phyloP scores from a whole-genome alignment of 306 rosid genomes.

The Elaeagnus macrophylla region DNA sequence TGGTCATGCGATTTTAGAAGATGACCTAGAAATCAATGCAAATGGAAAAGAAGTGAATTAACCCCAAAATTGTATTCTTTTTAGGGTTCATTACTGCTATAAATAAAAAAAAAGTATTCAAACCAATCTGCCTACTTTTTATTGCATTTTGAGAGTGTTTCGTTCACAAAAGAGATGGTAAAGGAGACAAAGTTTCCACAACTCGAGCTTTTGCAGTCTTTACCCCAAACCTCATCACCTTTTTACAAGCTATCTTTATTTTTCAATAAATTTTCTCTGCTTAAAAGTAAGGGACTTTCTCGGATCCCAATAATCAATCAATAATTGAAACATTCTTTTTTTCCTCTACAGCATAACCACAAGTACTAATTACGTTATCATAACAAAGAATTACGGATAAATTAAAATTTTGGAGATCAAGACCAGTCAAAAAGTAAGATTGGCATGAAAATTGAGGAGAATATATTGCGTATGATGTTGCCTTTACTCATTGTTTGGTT shows the following conservation, averaged over 20 bases:
- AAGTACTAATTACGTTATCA: neutral
- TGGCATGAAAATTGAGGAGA: slow-evolving; percentile 42
- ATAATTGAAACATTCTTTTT: slow-evolving; percentile 35
- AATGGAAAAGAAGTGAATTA: slow-evolving; percentile 27
- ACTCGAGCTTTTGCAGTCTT: slow-evolving; percentile 71
- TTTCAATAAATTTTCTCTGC: slow-evolving; percentile 37
- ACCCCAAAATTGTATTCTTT: slow-evolving; percentile 65
- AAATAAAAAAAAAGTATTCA: slow-evolving; percentile 42
- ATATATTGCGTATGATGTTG: slow-evolving; percentile 20
- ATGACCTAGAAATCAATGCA: slow-evolving; percentile 47
- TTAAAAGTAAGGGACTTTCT: slow-evolving; percentile 81
- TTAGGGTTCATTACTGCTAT: slow-evolving; percentile 44
- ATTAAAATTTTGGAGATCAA: slow-evolving; percentile 14
- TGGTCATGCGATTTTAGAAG: slow-evolving; percentile 35
- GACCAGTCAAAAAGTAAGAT: slow-evolving; percentile 55
- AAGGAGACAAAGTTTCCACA: slow-evolving; percentile 83
- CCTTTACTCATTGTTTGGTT: slow-evolving; percentile 26
- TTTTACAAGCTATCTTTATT: slow-evolving; percentile 27
- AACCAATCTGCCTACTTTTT: slow-evolving; percentile 17
- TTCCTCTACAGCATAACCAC: slow-evolving; percentile 1
- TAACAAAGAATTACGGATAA: too few species aligned
- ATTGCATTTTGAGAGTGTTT: slow-evolving; percentile 30
- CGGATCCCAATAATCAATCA: slow-evolving; percentile 70
- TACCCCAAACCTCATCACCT: slow-evolving; percentile 35
- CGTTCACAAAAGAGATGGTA: slow-evolving; percentile 27